Conservation (phyloP, 2,329 filamentous ascomycete species). For the Penicillium sp. region DNA sequence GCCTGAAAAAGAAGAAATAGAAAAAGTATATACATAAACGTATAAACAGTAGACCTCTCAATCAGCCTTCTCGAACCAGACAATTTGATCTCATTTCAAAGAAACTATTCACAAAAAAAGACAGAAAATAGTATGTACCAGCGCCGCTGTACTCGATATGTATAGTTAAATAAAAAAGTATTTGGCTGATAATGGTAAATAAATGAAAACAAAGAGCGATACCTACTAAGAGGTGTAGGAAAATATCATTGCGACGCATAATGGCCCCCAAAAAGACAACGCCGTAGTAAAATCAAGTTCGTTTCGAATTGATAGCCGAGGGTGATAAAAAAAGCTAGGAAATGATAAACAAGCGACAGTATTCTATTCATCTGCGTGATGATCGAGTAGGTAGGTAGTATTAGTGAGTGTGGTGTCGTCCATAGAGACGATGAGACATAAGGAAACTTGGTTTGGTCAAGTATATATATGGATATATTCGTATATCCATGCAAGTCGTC, state of each 20-base stretch:
- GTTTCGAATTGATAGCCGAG: background rate
- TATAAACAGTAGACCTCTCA: background rate
- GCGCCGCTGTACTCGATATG: slow-evolving; percentile 5
- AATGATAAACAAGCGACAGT: background rate
- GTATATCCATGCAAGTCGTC: background rate
- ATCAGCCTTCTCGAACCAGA: background rate
- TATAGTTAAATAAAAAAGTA: background rate
- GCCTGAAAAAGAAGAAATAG: background rate
- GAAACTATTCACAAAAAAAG: background rate
- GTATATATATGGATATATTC: background rate
- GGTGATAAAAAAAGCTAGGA: background rate
- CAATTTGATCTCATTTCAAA: background rate
- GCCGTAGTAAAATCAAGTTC: background rate
- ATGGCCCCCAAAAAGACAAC: background rate
- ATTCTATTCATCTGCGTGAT: background rate
- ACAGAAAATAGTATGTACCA: background rate
- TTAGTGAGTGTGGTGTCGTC: background rate
- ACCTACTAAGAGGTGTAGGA: background rate
- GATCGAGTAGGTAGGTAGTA: background rate
- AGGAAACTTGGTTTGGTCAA: background rate
- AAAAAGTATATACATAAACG: slow-evolving; percentile 2
- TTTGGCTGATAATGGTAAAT: background rate
- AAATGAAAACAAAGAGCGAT: background rate
- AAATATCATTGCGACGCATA: background rate
- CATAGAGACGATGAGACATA: background rate